Percentiles rank a stretch among this genome's conserved stretches.
Evolutionary conservation across 1,284 basidiomycete genomes (phyloP).

Genomic region (Rhodotorula sp.): DNA sequence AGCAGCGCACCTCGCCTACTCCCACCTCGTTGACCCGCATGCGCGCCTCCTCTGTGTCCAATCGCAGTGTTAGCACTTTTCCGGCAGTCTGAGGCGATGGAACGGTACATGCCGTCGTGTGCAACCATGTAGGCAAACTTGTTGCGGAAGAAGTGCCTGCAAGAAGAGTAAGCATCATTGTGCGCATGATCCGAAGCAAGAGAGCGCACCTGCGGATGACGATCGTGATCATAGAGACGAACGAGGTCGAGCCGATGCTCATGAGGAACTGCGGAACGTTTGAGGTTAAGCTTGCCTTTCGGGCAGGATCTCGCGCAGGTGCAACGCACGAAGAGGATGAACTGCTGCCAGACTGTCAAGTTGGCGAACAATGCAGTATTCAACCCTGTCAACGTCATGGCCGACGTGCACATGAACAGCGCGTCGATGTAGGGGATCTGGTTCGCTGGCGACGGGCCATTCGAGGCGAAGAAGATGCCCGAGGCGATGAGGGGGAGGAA

Average conservation of each 20-base stretch:
- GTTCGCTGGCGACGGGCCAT: slow-evolving; percentile 38
- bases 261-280: slow-evolving; percentile 22
- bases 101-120: slow-evolving; percentile 47
- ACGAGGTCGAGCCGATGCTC: slow-evolving; percentile 30
- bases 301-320: not conserved
- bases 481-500: slow-evolving; percentile 47
- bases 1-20: slow-evolving; percentile 40
- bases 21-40: slow-evolving; percentile 47
- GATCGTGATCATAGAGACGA: slow-evolving; percentile 43
- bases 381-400: slow-evolving; percentile 35
- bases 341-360: slow-evolving; percentile 41
- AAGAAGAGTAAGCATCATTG: not conserved
- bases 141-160: slow-evolving; percentile 69
- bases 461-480: slow-evolving; percentile 50
- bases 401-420: slow-evolving; percentile 43
- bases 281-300: no score
- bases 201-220: slow-evolving; percentile 37
- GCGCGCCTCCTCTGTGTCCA: slow-evolving; percentile 24
- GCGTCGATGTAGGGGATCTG: slow-evolving; percentile 48
- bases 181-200: no score
- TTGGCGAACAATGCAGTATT: slow-evolving; percentile 36
- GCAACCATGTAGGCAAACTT: slow-evolving; percentile 69
- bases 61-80: not conserved
- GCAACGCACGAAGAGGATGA: slow-evolving; percentile 38
- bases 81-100: not conserved